Evolutionary conservation across 2,329 filamentous ascomycete genomes (phyloP).

Genomic region (Sarocladiaceae sp.): DNA sequence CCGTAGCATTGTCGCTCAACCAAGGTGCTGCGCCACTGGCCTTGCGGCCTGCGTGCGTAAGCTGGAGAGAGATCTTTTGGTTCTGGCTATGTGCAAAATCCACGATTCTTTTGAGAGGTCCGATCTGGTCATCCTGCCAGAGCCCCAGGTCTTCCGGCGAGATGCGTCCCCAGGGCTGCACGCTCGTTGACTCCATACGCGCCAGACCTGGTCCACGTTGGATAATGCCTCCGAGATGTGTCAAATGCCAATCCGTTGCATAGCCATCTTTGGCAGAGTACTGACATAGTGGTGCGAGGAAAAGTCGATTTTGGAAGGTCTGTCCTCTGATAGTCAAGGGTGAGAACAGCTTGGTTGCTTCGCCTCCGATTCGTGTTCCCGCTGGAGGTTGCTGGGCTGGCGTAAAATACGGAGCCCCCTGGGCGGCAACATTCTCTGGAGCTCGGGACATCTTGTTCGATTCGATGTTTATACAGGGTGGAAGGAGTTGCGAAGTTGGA

Average conservation of each 20-base stretch:
- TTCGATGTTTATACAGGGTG: too few species aligned
- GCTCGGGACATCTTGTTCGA: too few species aligned
- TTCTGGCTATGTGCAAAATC: conserved; percentile 53
- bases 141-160: conserved; percentile 62
- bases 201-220: conserved; percentile 59
- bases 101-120: conserved; percentile 47
- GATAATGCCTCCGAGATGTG: conserved; percentile 67
- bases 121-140: conserved; percentile 67
- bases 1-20: conserved; percentile 52
- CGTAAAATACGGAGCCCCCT: conserved; percentile 37
- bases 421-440: conserved; percentile 19
- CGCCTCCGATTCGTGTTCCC: conserved; percentile 33
- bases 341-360: conserved; percentile 36
- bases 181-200: conserved; percentile 62
- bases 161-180: conserved; percentile 62
- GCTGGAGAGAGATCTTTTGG: conserved; percentile 65
- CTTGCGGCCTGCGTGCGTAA: conserved; percentile 68
- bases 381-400: conserved; percentile 36
- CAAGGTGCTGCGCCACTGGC: conserved; percentile 51
- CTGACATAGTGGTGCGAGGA: conserved; percentile 39
- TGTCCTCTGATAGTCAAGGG: conserved; percentile 39
- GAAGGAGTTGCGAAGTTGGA: too few species aligned
- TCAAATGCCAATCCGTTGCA: conserved; percentile 62
- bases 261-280: conserved; percentile 44
- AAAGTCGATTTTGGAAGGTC: conserved; percentile 37